A percentile compares a stretch with the other conserved stretches of the same genome.
Conservation (phyloP, 2,329 filamentous ascomycete species). For the Sarocladium strictum region DNA sequence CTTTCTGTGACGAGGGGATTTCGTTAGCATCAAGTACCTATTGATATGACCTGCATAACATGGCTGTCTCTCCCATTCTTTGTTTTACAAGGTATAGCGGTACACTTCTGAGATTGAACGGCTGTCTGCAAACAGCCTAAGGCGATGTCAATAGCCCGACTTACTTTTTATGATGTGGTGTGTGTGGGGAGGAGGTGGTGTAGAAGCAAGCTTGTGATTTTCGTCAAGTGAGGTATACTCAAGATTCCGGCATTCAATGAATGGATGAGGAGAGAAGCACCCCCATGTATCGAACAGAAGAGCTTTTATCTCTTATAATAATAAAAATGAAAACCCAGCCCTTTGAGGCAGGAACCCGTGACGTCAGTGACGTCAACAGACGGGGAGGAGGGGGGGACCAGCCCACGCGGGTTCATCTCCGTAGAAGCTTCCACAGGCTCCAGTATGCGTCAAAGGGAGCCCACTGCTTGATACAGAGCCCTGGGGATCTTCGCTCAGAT, state of each 20-base stretch:
- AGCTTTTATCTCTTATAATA: neutral
- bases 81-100: too few relatives aligned
- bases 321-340: neutral
- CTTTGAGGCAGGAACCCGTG: neutral
- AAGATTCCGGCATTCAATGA: neutral
- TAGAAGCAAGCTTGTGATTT: neutral
- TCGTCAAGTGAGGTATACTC: neutral
- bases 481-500: neutral
- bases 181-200: neutral
- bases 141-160: too few relatives aligned
- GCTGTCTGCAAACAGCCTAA: too few relatives aligned
- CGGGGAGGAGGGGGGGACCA: neutral
- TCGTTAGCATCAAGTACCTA: neutral
- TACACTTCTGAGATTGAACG: too few relatives aligned
- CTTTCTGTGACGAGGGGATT: neutral
- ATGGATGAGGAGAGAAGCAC: neutral
- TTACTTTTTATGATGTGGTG: too few relatives aligned
- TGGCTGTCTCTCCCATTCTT: too few relatives aligned
- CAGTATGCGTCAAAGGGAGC: neutral
- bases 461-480: neutral
- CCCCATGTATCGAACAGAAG: too few relatives aligned
- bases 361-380: constrained; percentile 15
- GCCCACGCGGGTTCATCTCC: neutral
- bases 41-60: too few relatives aligned
- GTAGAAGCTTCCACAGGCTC: constrained; percentile 2